A percentile compares a stretch with the other conserved stretches of the same genome.
phyloP scores from a whole-genome alignment of 2,329 filamentous ascomycete species.

The Penicillium sp. region DNA sequence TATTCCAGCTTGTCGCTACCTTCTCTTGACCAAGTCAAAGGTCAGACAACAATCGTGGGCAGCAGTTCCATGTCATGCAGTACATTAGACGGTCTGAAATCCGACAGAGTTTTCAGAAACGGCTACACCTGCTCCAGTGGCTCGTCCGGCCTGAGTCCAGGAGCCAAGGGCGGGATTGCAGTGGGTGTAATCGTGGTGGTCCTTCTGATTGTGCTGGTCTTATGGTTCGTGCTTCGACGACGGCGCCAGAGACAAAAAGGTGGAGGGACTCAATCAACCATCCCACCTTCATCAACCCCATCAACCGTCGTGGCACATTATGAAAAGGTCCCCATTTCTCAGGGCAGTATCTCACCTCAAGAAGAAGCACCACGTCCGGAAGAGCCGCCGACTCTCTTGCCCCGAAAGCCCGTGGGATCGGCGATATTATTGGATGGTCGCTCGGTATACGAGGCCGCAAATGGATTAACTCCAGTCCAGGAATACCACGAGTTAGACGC shows the following conservation, averaged over 20 bases:
- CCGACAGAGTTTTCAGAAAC: slow-evolving; percentile 14
- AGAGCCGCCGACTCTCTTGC: slow-evolving; percentile 2
- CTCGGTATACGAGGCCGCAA: slow-evolving; percentile 16
- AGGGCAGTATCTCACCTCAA: background rate
- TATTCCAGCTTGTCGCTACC: slow-evolving; percentile 22
- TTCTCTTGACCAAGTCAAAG: slow-evolving; percentile 22
- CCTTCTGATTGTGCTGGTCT: slow-evolving; percentile 13
- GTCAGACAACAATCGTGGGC: slow-evolving; percentile 20
- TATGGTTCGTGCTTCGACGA: slow-evolving; percentile 19
- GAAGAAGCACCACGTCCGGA: background rate
- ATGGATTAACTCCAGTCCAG: slow-evolving; percentile 7
- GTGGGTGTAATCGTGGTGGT: slow-evolving; percentile 41
- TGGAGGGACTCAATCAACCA: background rate
- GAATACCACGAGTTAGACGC: slow-evolving; percentile 19
- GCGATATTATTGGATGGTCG: slow-evolving; percentile 13
- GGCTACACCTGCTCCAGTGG: slow-evolving; percentile 19
- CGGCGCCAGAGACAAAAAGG: slow-evolving; percentile 8
- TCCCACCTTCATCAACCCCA: background rate
- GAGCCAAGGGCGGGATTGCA: slow-evolving; percentile 31
- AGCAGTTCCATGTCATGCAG: slow-evolving; percentile 22
- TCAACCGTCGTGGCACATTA: background rate
- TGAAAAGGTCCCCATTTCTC: slow-evolving; percentile 6
- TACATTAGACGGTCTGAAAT: slow-evolving; percentile 12
- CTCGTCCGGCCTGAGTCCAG: slow-evolving; percentile 18
- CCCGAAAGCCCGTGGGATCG: slow-evolving; percentile 14